phyloP scores from a whole-genome alignment of 1,284 basidiomycete species.

The Leccinum subrobustum region DNA sequence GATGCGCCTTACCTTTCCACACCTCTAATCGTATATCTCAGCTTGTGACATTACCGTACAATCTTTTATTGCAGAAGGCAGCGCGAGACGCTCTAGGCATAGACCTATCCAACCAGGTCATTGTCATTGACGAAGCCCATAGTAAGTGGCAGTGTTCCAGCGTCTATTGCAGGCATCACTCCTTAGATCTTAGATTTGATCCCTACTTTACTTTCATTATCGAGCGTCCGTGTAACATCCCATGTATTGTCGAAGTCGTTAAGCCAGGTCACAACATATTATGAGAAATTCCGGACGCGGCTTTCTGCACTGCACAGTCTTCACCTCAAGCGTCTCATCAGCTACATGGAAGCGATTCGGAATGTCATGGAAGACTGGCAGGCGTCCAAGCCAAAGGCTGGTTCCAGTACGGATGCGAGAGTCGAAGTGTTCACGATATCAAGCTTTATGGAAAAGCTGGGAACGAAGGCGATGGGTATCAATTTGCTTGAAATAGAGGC shows the following conservation, averaged over 20 bases:
- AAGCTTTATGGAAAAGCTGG: slow-evolving; percentile 66
- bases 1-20: neutral
- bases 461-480: slow-evolving; percentile 64
- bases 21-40: slow-evolving; percentile 33
- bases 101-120: slow-evolving; percentile 77
- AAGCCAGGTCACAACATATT: slow-evolving; percentile 79
- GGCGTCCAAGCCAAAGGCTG: slow-evolving; percentile 25
- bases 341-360: slow-evolving; percentile 67
- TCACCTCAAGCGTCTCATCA: slow-evolving; percentile 78
- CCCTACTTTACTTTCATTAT: slow-evolving; percentile 84
- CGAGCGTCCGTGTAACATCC: slow-evolving; percentile 70
- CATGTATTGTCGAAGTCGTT: slow-evolving; percentile 62
- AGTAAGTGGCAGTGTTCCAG: slow-evolving; percentile 52
- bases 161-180: slow-evolving; percentile 1
- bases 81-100: slow-evolving; percentile 89
- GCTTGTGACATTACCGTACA: slow-evolving; percentile 93
- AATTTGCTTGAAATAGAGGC: slow-evolving; percentile 83
- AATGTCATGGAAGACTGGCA: slow-evolving; percentile 56
- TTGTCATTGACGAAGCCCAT: slow-evolving; percentile 96
- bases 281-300: slow-evolving; percentile 74
- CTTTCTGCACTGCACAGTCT: slow-evolving; percentile 76
- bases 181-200: slow-evolving; percentile 78
- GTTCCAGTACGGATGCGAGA: slow-evolving; percentile 21
- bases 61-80: slow-evolving; percentile 82
- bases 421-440: slow-evolving; percentile 64